Base-by-base conservation (phyloP, 345 rosid species). In the Dipteronia dyeriana region DNA sequence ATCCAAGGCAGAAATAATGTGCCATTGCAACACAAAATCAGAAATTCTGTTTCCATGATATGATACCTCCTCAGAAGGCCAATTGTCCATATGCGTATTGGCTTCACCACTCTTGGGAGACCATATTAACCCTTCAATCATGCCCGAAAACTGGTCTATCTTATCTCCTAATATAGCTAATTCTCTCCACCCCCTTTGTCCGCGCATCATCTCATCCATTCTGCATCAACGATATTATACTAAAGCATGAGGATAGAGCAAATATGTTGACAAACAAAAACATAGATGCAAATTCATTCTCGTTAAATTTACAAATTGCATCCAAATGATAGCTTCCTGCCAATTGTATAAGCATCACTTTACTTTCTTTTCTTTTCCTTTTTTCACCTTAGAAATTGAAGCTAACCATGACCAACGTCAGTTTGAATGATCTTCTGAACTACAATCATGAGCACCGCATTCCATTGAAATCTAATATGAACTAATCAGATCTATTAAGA, bases 151-250 rank as follows among this genome's bases (percentile, higher is more conserved):
- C 81, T 93, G 88, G 77, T 91, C 89, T 78, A 91, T 88, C 79
- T 86, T 93, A 80, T 90, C 97, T 14, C 97, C 97, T 72, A 91
- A 81, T 65, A 89, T 79, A 54, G 96, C 92, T 83, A 93, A 82
- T 82, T 93, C 97, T 29, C 96, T 85, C 97, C 97, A 91, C 38
- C 97, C 93, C 79, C 96, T 84, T 68, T 93, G 97, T 70, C 96
- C 97, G 78, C 94, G 88, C 97, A 92, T 93, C 97, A 93, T 91
- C 82, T 91, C 93, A 84, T 93, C 96, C 97, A 93, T 93, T 87
- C 94, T 91, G 82, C 73, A 85, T 20, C 64, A 80, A 47, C n/a
- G 57, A 60, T 22, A 47, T 38, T 17, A 76, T 43, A 62, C 39
- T 6, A 66, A 69, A 72, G 26, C 56, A 71, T n/a, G 65, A 47